Evolutionary conservation across 257 asterid genomes (phyloP).

Genomic region (Oldenlandia corymbosa): DNA sequence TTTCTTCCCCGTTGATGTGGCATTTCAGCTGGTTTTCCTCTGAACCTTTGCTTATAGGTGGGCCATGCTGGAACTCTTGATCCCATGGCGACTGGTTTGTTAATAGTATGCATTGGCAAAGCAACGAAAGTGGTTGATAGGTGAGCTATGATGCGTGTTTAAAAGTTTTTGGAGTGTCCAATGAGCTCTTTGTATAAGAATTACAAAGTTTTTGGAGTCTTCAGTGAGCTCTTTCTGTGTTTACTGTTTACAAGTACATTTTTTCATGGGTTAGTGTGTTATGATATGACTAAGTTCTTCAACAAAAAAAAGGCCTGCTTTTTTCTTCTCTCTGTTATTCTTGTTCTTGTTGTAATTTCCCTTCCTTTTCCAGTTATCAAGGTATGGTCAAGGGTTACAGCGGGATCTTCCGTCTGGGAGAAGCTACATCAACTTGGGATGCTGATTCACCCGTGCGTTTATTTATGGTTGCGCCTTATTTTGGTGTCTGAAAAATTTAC

Average conservation of each 20-base stretch:
- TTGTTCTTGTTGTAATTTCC: too few species aligned
- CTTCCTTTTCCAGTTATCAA: conserved; percentile 60
- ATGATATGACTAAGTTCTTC: too few species aligned
- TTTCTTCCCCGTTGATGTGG: background rate
- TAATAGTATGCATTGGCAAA: conserved; percentile 93
- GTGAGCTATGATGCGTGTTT: conserved; percentile 30
- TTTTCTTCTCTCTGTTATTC: background rate
- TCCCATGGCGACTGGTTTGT: conserved; percentile 97
- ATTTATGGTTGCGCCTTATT: background rate
- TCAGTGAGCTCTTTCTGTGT: too few species aligned
- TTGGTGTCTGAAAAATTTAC: background rate
- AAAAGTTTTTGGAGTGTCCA: background rate
- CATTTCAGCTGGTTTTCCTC: conserved; percentile 14
- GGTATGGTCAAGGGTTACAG: conserved; percentile 97
- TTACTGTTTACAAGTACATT: too few species aligned
- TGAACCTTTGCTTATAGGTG: conserved; percentile 46
- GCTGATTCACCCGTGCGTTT: conserved; percentile 91
- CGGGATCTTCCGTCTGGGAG: conserved; percentile 92
- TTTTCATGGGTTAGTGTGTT: too few species aligned
- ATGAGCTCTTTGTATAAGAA: too few species aligned
- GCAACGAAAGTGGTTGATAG: conserved; percentile 90
- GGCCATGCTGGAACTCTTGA: conserved; percentile 99
- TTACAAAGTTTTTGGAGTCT: too few species aligned
- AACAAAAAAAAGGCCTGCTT: conserved; percentile 8
- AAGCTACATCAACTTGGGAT: conserved; percentile 98